Evolutionary conservation across 2,329 filamentous ascomycete genomes (phyloP), one percentile per base, ranked within the genome.

Genomic region (Exophiala calicioides): DNA sequence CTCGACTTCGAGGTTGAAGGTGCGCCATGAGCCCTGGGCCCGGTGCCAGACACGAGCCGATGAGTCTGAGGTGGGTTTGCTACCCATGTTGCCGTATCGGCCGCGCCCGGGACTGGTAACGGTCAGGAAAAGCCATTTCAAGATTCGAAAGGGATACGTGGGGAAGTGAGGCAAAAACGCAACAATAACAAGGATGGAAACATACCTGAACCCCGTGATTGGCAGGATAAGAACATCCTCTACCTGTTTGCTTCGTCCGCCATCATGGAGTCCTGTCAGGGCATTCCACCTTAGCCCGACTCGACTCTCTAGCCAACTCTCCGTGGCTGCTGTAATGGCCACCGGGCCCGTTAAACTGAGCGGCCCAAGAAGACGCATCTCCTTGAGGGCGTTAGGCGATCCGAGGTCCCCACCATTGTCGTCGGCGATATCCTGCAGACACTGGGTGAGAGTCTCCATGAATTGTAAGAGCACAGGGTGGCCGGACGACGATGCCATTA

Each of bases 151-250:
- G n/a, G n/a, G n/a, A 7, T 27, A 12, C 12, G 24, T 7, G 24
- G 24, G 24, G 12, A 12, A 7, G 7, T 27, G 24, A 27, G 24
- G 24, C 7, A 27, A 12, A 12, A 26, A 10, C 8, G 20, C 19
- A 4, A 12, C 2, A 44, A 29, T 34, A 18, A 21, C 15, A 9
- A 15, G 20, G 18, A 24, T 3, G 1, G 12, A 5, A 10, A 32
- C 49, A 27, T 56, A 65, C 62, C 62, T 65, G 36, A 66, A 66
- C 3, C 60, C 63, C 1, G 64, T 65, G 30, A 66, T 66, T 0
- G 64, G 62, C 3, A 66, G 52, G n/a, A 66, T 57, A 30, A 66
- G 37, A 7, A 64, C 60, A 43, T 65, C 63, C 4, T 58, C 61
- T 2, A 64, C 59, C 5, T 60, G 30, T 32, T 65, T 66, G 32